Conservation (phyloP, 768 basidiomycete genomes). For the Erythrobasidium yunnanense region DNA sequence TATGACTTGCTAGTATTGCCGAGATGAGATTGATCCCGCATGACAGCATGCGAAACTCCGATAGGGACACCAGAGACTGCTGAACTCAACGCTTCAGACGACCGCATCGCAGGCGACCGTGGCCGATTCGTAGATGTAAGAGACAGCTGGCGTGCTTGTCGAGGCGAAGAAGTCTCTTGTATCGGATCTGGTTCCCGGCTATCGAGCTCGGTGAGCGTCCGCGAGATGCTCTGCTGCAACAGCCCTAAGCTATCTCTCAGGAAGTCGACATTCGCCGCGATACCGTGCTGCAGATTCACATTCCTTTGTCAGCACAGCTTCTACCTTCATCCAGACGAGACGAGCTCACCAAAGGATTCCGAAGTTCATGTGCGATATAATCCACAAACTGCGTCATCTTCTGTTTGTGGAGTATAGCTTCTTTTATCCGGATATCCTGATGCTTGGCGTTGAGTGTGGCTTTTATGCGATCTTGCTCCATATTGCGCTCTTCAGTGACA, state of each 20-base stretch:
- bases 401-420: constrained; percentile 11
- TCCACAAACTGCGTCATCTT: constrained; percentile 22
- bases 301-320: background rate
- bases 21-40: background rate
- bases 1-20: no score
- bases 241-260: background rate
- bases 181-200: no score
- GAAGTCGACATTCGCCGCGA: constrained; percentile 20
- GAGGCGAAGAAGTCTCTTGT: no score
- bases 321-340: background rate
- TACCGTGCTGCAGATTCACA: constrained; percentile 3
- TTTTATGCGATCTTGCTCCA: constrained; percentile 1
- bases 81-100: no score
- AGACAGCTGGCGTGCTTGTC: no score
- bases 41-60: no score
- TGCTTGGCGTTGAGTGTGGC: constrained; percentile 9
- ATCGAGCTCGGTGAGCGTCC: no score
- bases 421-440: constrained; percentile 13
- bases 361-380: constrained; percentile 16
- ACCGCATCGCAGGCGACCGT: no score
- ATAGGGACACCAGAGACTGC: no score
- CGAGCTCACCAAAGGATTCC: constrained; percentile 20
- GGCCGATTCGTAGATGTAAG: no score
- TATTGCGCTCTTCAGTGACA: constrained; percentile 7
- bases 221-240: background rate